These are phyloP conservation scores for Tausonia pullulans DNA, from an alignment of 1,284 basidiomycete genomes.

Conservation along the genomic window DNA sequence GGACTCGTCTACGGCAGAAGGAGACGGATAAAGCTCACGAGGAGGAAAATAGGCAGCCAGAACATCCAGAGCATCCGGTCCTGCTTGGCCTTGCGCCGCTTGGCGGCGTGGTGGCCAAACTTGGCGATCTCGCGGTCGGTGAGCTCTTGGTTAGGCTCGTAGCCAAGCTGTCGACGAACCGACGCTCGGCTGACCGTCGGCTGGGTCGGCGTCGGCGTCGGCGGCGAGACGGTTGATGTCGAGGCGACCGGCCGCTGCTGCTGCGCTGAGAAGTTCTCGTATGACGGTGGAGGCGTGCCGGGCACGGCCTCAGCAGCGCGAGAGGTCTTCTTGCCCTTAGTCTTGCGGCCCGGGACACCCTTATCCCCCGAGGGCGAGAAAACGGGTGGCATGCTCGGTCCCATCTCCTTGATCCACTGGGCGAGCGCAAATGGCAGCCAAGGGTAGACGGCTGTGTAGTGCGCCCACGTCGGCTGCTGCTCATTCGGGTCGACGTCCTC, in stretches of 20 bases:
- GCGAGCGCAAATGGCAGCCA: conserved; percentile 9
- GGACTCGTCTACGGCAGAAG: conserved; percentile 3
- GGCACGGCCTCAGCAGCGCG: too few species aligned
- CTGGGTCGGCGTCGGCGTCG: background rate
- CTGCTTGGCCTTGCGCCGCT: conserved; percentile 7
- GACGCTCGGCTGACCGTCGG: background rate
- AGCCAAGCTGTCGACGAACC: background rate
- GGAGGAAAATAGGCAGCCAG: conserved; percentile 4
- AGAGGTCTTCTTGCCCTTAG: too few species aligned
- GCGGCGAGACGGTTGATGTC: conserved; percentile 4
- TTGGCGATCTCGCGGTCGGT: conserved; percentile 1
- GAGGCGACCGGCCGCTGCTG: background rate
- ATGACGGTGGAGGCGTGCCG: too few species aligned
- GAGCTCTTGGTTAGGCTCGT: background rate
- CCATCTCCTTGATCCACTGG: conserved; percentile 7
- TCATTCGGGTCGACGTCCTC: background rate
- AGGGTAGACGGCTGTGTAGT: conserved; percentile 11
- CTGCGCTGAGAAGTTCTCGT: background rate
- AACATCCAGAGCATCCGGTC: conserved; percentile 37
- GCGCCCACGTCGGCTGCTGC: conserved; percentile 9
- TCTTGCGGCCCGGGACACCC: background rate
- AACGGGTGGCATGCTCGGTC: background rate
- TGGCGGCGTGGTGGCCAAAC: background rate
- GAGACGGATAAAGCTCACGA: conserved; percentile 17
- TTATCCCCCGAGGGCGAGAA: background rate